phyloP scores from a whole-genome alignment of 805 yeast genomes.

The Metschnikowia chrysomelidarum region DNA sequence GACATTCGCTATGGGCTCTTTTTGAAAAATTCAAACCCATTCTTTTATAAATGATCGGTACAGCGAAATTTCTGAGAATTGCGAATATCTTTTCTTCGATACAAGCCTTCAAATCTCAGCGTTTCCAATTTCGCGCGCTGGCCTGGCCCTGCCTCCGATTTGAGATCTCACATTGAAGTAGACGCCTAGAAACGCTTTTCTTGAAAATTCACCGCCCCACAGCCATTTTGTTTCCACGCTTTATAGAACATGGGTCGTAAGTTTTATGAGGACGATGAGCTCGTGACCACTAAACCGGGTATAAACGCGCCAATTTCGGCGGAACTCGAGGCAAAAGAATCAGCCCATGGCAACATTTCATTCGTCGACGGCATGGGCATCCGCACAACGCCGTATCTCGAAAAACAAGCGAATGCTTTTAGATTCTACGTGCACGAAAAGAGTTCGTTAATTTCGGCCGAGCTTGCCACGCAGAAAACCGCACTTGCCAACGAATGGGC shows the following conservation, averaged over 20 bases:
- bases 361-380: slow-evolving; percentile 55
- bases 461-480: slow-evolving; percentile 44
- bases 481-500: slow-evolving; percentile 45
- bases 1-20: too few species aligned
- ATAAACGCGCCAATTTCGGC: slow-evolving; percentile 35
- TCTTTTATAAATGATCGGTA: too few species aligned
- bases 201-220: too few species aligned
- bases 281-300: slow-evolving; percentile 48
- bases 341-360: slow-evolving; percentile 37
- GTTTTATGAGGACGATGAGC: slow-evolving; percentile 55
- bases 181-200: too few species aligned
- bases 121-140: too few species aligned
- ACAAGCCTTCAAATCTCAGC: too few species aligned
- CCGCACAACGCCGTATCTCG: slow-evolving; percentile 47
- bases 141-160: too few species aligned
- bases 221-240: too few species aligned
- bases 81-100: too few species aligned
- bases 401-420: slow-evolving; percentile 38
- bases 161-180: slow-evolving; percentile 7
- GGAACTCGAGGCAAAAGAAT: slow-evolving; percentile 39
- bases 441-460: slow-evolving; percentile 39
- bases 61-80: too few species aligned
- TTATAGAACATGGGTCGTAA: too few species aligned
- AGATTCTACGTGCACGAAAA: slow-evolving; percentile 41
- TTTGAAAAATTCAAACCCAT: too few species aligned